These are phyloP conservation scores for Panellus pusillus DNA, from an alignment of 768 basidiomycete species.

Conservation along the genomic window DNA sequence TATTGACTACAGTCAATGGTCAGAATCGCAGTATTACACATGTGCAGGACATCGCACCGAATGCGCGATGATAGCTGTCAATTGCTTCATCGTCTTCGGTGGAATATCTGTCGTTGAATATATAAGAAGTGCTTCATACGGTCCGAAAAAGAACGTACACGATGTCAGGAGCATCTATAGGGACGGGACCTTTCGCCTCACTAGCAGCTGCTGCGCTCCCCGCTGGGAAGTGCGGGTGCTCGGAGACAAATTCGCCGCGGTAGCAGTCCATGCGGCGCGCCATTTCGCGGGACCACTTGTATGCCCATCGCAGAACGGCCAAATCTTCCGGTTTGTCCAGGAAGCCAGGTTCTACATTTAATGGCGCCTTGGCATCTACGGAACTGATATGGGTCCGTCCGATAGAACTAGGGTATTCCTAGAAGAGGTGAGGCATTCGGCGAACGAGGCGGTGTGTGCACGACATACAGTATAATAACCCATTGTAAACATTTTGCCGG, in stretches of 20 bases:
- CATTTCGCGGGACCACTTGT: conserved; percentile 42
- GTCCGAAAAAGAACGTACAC: not conserved
- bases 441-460: not conserved
- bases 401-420: conserved; percentile 36
- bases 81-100: conserved; percentile 25
- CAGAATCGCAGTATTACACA: not conserved
- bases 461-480: conserved; percentile 32
- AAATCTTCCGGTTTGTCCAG: conserved; percentile 31
- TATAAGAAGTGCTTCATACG: not conserved
- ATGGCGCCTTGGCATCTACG: conserved; percentile 29
- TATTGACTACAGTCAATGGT: not conserved
- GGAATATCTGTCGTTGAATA: conserved; percentile 14
- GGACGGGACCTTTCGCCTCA: conserved; percentile 14
- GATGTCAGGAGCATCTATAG: conserved; percentile 20
- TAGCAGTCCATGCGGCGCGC: conserved; percentile 38
- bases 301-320: conserved; percentile 32
- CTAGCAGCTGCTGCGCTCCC: conserved; percentile 8
- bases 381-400: conserved; percentile 41
- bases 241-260: conserved; percentile 21
- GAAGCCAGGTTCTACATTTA: conserved; percentile 34
- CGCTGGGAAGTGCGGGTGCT: conserved; percentile 5
- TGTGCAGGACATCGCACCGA: not conserved
- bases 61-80: conserved; percentile 18
- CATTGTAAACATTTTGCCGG: conserved; percentile 29
- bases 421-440: not conserved